phyloP scores from a whole-genome alignment of 2,329 filamentous ascomycete genomes.

The Rutstroemia sydowiana region DNA sequence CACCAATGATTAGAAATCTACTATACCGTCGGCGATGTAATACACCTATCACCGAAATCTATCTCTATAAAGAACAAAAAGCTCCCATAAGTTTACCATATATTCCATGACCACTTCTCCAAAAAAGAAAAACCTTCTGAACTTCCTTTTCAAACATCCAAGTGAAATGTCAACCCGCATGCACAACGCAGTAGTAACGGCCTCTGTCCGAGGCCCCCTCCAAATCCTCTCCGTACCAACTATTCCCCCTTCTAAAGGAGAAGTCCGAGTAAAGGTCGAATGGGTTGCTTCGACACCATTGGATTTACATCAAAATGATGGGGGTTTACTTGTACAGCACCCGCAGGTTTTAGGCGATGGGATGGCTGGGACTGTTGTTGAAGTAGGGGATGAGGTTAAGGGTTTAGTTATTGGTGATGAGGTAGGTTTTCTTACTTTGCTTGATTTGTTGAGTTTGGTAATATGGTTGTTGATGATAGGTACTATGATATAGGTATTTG shows the following conservation, averaged over 20 bases:
- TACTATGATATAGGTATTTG: not conserved
- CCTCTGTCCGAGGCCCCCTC: not conserved
- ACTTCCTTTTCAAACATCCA: no score
- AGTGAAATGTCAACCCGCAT: not conserved
- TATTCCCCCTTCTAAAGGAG: not conserved
- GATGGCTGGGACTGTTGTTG: not conserved
- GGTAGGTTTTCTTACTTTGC: not conserved
- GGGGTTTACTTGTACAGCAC: not conserved
- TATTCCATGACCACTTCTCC: no score
- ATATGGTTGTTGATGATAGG: no score
- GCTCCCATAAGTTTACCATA: no score
- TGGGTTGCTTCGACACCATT: not conserved
- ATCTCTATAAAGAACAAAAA: no score
- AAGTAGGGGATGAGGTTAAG: not conserved
- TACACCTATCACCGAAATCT: no score
- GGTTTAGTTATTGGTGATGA: not conserved
- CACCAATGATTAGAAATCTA: no score
- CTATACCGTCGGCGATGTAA: no score
- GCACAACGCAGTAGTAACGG: not conserved
- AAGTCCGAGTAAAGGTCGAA: not conserved
- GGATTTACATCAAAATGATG: not conserved
- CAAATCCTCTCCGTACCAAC: not conserved
- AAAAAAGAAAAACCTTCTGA: no score
- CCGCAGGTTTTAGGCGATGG: not conserved
- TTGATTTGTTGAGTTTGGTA: no score